Percentiles rank a stretch among this genome's conserved stretches.
phyloP scores from a whole-genome alignment of 148 eudicot genomes.

The Persicaria maculosa region DNA sequence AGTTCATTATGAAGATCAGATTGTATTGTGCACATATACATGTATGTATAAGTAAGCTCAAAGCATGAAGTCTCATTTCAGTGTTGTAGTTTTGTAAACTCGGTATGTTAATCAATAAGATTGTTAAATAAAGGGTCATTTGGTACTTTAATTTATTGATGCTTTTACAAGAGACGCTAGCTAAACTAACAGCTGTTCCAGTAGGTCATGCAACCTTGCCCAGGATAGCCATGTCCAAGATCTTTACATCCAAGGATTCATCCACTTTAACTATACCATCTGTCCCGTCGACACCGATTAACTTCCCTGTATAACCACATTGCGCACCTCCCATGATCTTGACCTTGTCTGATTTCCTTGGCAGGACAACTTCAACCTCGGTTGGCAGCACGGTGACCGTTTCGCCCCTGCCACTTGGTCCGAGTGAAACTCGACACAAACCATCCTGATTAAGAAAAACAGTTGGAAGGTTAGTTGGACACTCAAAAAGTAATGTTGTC shows the following conservation, averaged over 20 bases:
- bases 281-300: slow-evolving; percentile 85
- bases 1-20: background rate
- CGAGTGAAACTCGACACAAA: slow-evolving; percentile 75
- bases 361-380: slow-evolving; percentile 65
- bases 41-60: background rate
- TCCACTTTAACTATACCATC: slow-evolving; percentile 95
- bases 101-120: too few species aligned
- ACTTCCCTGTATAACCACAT: slow-evolving; percentile 78
- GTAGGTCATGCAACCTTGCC: slow-evolving; percentile 60
- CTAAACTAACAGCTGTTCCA: background rate
- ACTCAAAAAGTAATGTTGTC: background rate
- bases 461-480: background rate
- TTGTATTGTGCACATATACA: background rate
- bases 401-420: slow-evolving; percentile 65
- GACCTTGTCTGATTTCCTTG: slow-evolving; percentile 78
- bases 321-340: slow-evolving; percentile 93
- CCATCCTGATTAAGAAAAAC: slow-evolving; percentile 50
- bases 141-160: too few species aligned
- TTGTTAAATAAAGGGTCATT: too few species aligned
- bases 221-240: slow-evolving; percentile 73
- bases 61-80: too few species aligned
- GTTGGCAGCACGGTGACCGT: slow-evolving; percentile 41
- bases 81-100: too few species aligned
- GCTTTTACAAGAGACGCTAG: slow-evolving; percentile 2
- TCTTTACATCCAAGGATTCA: slow-evolving; percentile 81